These are phyloP conservation scores for Talinum fruticosum DNA, from an alignment of 148 eudicot genomes.

Conservation along the genomic window DNA sequence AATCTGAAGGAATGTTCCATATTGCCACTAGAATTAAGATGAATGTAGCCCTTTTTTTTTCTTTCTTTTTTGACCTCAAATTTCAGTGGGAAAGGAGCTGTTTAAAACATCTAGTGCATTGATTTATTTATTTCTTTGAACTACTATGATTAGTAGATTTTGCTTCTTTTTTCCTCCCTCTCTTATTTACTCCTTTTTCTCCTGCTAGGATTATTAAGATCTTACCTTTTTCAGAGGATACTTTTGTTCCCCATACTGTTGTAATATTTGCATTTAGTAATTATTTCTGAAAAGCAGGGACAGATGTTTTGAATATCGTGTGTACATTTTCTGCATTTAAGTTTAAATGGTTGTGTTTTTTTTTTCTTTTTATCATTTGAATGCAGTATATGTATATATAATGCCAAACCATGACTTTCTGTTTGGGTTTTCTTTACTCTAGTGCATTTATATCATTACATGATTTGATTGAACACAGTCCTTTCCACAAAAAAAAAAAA, in stretches of 20 bases:
- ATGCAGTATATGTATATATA: too few species aligned
- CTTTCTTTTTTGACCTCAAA: conserved; percentile 9
- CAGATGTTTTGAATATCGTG: neutral
- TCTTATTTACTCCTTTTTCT: neutral
- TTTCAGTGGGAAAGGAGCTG: conserved; percentile 32
- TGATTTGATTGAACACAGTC: too few species aligned
- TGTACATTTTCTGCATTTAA: neutral
- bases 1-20: conserved; percentile 27
- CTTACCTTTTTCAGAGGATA: conserved; percentile 20
- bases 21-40: conserved; percentile 37
- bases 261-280: conserved; percentile 28
- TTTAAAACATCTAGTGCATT: conserved; percentile 38
- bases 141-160: conserved; percentile 16
- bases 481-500: too few species aligned
- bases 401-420: too few species aligned
- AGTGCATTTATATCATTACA: too few species aligned
- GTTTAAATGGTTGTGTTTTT: too few species aligned
- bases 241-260: conserved; percentile 22
- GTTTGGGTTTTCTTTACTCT: too few species aligned
- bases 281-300: neutral
- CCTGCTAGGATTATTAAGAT: neutral
- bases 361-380: too few species aligned
- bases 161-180: neutral
- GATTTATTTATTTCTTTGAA: conserved; percentile 40
- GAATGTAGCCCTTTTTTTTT: conserved; percentile 27